phyloP scores from a whole-genome alignment of 495 filamentous ascomycete genomes.

The Hyaloscypha bicolor region DNA sequence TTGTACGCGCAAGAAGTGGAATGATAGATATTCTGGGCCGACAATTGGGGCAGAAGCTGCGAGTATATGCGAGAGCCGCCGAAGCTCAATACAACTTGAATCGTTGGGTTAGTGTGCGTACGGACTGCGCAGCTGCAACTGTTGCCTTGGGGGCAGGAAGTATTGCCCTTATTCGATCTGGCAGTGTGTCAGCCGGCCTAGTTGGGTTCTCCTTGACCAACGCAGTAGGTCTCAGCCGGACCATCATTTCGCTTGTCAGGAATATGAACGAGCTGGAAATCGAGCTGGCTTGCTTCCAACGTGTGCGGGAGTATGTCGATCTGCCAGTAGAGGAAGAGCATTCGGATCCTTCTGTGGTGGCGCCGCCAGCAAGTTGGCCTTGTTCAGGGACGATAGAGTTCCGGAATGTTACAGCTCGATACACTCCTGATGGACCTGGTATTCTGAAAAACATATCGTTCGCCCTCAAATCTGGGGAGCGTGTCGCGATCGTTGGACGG shows the following conservation, averaged over 20 bases:
- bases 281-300: neutral
- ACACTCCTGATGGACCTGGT: constrained; percentile 38
- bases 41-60: too few species aligned
- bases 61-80: too few species aligned
- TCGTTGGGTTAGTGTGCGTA: too few species aligned
- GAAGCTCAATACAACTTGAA: too few species aligned
- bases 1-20: too few species aligned
- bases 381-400: constrained; percentile 40
- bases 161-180: too few species aligned
- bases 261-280: neutral
- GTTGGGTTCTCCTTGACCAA: neutral
- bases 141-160: too few species aligned
- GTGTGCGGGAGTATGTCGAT: neutral
- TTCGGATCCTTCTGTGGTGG: neutral
- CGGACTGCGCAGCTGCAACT: too few species aligned
- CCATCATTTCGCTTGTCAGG: neutral
- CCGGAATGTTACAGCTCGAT: constrained; percentile 39
- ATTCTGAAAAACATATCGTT: constrained; percentile 46
- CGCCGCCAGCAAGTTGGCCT: constrained; percentile 37
- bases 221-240: neutral
- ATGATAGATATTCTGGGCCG: too few species aligned
- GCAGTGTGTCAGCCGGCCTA: neutral
- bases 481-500: constrained; percentile 51
- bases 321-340: neutral
- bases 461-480: constrained; percentile 35